Base-by-base conservation (phyloP, 164 flowering plant species). In the Warburgia ugandensis region DNA sequence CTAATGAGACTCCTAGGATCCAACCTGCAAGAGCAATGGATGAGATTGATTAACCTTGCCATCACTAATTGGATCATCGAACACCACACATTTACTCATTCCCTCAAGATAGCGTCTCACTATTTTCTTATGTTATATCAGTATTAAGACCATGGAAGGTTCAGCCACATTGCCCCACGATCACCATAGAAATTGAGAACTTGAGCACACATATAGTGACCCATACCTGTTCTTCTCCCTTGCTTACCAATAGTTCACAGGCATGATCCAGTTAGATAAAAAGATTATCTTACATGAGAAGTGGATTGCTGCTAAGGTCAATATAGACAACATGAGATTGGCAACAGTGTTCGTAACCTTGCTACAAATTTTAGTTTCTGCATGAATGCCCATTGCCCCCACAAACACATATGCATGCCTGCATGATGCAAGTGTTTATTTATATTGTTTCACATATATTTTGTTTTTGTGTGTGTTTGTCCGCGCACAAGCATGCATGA, bases 11-110 rank as follows among this genome's bases (percentile, higher is more conserved):
- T 71, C 20, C 37, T 87, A 5, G 98, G 98, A 21, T 77, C 92
- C 2, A 85, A 77, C 39, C 26, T 80, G 0, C 95, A 91, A 39
- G 96, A 87, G 63, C 80, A 69, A 46, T 91, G 98, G 96, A 80
- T 91, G 82, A 35, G 95, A 28, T 76, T 90, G 11, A 0, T 91
- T 17, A 81, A 81, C 60, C 95, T 91, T 13, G 98, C 90, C 0
- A 69, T 91, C 27, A 87, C 98, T 2, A 87, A 81, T 44, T 81
- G 92, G 95, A 67, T 72, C 22, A 41, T 48, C 4, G 94, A 83
- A 68, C 51, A 63, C 30, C 67, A 70, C 32, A 62, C 72, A 2
- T 44, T 55, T 1, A 39, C 48, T 12, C 62, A 26, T 25, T 44
- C 20, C 13, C 46, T 73, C 9, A 71, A 56, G 55, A 64, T 81